Conservation (phyloP, 345 rosid genomes). For the Eucalyptus polybractea region DNA sequence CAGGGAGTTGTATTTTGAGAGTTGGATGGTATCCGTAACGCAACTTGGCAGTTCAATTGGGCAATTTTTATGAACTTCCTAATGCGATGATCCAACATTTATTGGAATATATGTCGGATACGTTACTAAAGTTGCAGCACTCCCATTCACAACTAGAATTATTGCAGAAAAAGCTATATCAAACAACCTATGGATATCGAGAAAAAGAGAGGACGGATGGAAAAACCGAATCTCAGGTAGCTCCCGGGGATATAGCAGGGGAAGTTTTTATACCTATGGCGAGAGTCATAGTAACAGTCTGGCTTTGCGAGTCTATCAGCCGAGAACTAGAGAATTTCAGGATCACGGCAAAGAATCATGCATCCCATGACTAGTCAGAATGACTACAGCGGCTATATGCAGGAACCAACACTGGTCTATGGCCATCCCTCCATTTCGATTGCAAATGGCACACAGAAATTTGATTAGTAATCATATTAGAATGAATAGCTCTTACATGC, state of each 20-base stretch:
- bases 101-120: neutral
- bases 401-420: neutral
- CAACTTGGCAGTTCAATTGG: neutral
- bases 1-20: neutral
- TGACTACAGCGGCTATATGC: neutral
- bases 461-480: neutral
- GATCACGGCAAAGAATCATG: neutral
- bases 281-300: neutral
- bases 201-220: neutral
- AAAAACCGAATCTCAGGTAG: neutral
- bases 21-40: neutral
- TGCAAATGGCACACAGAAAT: neutral
- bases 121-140: neutral
- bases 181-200: neutral
- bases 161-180: neutral
- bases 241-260: neutral
- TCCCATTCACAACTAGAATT: neutral
- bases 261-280: neutral
- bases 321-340: neutral
- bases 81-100: neutral
- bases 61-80: neutral
- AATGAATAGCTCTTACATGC: neutral
- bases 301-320: neutral
- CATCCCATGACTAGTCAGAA: neutral
- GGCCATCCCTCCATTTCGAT: neutral